Base-by-base conservation (phyloP, 306 rosid species). In the Pueraria montana region DNA sequence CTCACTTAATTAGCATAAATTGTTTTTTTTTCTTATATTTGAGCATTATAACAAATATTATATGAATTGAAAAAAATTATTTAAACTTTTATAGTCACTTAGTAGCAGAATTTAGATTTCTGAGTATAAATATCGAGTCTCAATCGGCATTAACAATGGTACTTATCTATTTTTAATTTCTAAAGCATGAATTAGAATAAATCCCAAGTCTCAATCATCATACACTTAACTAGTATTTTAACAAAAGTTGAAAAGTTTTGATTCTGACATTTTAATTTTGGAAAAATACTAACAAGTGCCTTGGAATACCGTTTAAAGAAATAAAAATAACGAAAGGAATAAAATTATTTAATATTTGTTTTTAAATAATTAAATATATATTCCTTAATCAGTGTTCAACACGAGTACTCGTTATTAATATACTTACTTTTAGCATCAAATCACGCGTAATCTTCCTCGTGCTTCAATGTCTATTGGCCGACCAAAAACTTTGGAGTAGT, bases 191-290 rank as follows among this genome's bases (percentile, higher is more conserved):
- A 58, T 75, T 75, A 56, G 52, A 75, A 75, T 56, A 21, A 72
- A 72, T 48, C 62, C 62, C 43, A 2, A 72, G 45, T 77, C 86
- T 24, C 59, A 45, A 72, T 46, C 61, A 62, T 77, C 86, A 13
- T 6, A 10, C 30, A 50, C 46, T 27, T 43, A 49, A 50, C 45
- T 27, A 16, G 36, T 23, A 24, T 16, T 14, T 46, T 21, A 56
- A 1, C 7, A 10, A 32, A 74, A 30, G 73, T 40, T 65, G 6
- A 4, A 50, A 65, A 67, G 75, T 66, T 65, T 63, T 65, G 40
- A 66, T 66, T 68, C 80, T 58, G 56, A 49, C 46, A 49, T 56
- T 48, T 61, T 27, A 72, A 32, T 34, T 27, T 49, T 18, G 4
- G 13, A 63, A 16, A 62, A 62, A 62, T 27, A 27, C 32, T 27